These are phyloP conservation scores for Mycena latifolia DNA, from an alignment of 768 basidiomycete genomes.

Conservation along the genomic window DNA sequence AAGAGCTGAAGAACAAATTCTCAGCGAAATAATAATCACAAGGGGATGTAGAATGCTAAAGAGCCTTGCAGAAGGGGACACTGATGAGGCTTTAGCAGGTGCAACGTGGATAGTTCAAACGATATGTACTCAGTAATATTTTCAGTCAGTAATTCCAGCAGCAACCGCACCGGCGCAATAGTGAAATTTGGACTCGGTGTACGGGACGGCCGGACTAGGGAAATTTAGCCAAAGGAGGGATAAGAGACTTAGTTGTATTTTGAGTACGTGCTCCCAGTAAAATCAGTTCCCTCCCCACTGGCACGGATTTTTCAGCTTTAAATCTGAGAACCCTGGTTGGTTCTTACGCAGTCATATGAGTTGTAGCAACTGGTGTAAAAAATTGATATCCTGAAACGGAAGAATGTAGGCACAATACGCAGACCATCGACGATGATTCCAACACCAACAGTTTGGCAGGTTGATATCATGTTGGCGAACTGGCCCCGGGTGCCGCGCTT, in stretches of 20 bases:
- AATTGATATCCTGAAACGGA: too few relatives aligned
- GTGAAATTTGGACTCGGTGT: constrained; percentile 51
- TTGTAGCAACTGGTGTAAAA: constrained; percentile 14
- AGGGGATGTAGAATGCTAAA: neutral
- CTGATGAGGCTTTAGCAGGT: neutral
- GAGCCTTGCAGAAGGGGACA: constrained; percentile 41
- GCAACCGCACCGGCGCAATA: constrained; percentile 51
- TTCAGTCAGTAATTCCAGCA: constrained; percentile 51
- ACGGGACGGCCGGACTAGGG: too few relatives aligned
- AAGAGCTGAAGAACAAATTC: too few relatives aligned
- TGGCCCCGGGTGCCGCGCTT: constrained; percentile 60
- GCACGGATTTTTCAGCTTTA: neutral
- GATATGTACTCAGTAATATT: constrained; percentile 53
- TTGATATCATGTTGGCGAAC: constrained; percentile 45
- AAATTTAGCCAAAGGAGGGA: neutral
- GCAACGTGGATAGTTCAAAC: constrained; percentile 47
- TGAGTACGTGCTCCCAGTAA: constrained; percentile 10
- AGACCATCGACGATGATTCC: constrained; percentile 46
- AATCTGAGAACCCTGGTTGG: neutral
- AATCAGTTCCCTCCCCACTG: constrained; percentile 11
- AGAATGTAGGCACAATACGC: neutral
- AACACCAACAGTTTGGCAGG: constrained; percentile 46
- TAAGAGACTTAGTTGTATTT: constrained; percentile 13
- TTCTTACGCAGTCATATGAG: constrained; percentile 25
- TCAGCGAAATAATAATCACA: too few relatives aligned